Evolutionary conservation across 495 filamentous ascomycete genomes (phyloP).

Genomic region (Parathielavia appendiculata): DNA sequence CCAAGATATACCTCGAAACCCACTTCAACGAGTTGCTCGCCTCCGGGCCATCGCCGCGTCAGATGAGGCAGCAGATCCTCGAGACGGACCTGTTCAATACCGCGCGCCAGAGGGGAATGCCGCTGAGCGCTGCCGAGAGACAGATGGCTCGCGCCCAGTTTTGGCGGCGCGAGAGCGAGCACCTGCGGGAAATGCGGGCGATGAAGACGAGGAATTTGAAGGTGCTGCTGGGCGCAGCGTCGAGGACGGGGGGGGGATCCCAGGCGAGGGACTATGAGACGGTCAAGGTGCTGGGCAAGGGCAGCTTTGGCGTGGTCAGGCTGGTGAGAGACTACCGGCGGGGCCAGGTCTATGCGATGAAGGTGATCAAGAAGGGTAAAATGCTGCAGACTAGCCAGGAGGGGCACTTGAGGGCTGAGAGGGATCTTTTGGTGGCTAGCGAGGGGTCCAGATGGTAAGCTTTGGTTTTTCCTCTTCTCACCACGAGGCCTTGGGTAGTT

Average conservation of each 20-base stretch:
- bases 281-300: conserved; percentile 84
- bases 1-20: conserved; percentile 83
- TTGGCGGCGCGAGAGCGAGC: conserved; percentile 60
- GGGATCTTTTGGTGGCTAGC: conserved; percentile 83
- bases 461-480: background rate
- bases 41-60: conserved; percentile 48
- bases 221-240: conserved; percentile 11
- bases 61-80: conserved; percentile 60
- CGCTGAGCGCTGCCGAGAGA: conserved; percentile 53
- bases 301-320: conserved; percentile 87
- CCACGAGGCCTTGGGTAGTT: background rate
- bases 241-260: background rate
- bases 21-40: conserved; percentile 64
- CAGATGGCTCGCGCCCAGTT: conserved; percentile 53
- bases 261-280: conserved; percentile 61
- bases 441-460: conserved; percentile 69
- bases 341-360: conserved; percentile 83
- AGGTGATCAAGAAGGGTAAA: conserved; percentile 85
- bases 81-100: conserved; percentile 55
- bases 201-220: conserved; percentile 57
- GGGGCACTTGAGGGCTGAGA: conserved; percentile 83
- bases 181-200: conserved; percentile 68
- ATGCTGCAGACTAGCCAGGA: conserved; percentile 90
- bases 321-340: conserved; percentile 64
- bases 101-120: conserved; percentile 20